Percentiles rank a stretch among this genome's conserved stretches.
These are phyloP conservation scores for Barnettozyma sucrosica DNA, from an alignment of 805 yeast species.

Conservation along the genomic window DNA sequence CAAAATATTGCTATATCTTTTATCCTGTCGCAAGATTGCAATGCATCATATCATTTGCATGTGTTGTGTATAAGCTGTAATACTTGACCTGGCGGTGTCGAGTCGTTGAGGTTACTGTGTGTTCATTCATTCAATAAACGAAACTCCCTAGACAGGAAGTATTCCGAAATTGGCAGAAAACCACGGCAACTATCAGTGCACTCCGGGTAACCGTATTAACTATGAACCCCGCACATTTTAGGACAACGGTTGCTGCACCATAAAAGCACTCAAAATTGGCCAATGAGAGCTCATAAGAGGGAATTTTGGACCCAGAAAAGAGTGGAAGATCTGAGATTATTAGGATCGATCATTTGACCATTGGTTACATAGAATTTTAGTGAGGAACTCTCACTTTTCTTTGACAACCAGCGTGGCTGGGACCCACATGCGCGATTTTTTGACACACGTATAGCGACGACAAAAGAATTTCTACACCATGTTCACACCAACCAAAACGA, in stretches of 20 bases:
- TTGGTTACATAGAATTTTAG: too few species aligned
- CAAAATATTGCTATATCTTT: too few species aligned
- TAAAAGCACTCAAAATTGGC: background rate
- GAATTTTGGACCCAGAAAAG: background rate
- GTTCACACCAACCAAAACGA: background rate
- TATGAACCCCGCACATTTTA: background rate
- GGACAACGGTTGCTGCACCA: background rate
- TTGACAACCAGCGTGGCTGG: background rate
- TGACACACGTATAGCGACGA: constrained; percentile 3
- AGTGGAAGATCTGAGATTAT: background rate
- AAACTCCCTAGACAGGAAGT: background rate
- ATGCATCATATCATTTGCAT: too few species aligned
- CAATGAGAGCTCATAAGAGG: background rate
- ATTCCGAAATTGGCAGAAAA: background rate
- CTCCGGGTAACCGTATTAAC: constrained; percentile 1
- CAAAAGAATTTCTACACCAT: background rate
- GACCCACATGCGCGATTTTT: constrained; percentile 10
- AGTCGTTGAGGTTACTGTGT: too few species aligned
- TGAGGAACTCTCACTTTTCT: background rate
- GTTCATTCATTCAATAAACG: too few species aligned
- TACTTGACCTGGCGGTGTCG: too few species aligned
- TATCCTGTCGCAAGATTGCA: too few species aligned
- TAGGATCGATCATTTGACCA: background rate
- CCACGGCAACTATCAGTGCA: constrained; percentile 11
- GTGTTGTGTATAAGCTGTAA: too few species aligned